phyloP scores from a whole-genome alignment of 1,284 basidiomycete species.

The Golubevia pallescens region DNA sequence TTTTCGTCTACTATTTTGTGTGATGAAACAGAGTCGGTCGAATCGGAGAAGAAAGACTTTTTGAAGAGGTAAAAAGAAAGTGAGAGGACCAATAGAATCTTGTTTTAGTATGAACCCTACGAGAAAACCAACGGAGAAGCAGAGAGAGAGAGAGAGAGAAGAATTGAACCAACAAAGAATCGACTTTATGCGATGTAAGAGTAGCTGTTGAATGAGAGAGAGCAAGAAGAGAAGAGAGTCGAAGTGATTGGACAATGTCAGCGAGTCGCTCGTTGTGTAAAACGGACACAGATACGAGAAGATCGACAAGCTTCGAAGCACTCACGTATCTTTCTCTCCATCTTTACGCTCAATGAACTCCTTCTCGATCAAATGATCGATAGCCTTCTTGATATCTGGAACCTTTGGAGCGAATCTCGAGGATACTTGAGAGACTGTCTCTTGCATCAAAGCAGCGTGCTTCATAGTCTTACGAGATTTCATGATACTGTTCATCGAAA shows the following conservation, averaged over 20 bases:
- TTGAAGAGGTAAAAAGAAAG: too few species aligned
- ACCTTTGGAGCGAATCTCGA: conserved; percentile 51
- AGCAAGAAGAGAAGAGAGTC: background rate
- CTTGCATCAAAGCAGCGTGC: conserved; percentile 50
- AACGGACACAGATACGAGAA: too few species aligned
- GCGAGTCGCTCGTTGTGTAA: too few species aligned
- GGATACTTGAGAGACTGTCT: conserved; percentile 47
- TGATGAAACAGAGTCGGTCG: too few species aligned
- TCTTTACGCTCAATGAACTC: conserved; percentile 59
- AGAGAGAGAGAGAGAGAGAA: too few species aligned
- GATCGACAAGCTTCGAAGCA: background rate
- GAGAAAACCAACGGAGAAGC: too few species aligned
- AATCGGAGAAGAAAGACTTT: too few species aligned
- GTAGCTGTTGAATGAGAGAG: conserved; percentile 5
- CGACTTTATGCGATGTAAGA: conserved; percentile 4
- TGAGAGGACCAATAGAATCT: too few species aligned
- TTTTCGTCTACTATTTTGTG: too few species aligned
- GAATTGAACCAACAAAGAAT: too few species aligned
- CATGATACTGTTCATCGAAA: conserved; percentile 38
- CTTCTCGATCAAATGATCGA: conserved; percentile 59
- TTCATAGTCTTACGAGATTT: conserved; percentile 58
- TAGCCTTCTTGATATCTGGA: conserved; percentile 63
- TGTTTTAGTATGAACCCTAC: too few species aligned
- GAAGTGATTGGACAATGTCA: too few species aligned
- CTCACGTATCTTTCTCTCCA: conserved; percentile 40